phyloP scores from a whole-genome alignment of 768 basidiomycete species.

The Suillus variegatus region DNA sequence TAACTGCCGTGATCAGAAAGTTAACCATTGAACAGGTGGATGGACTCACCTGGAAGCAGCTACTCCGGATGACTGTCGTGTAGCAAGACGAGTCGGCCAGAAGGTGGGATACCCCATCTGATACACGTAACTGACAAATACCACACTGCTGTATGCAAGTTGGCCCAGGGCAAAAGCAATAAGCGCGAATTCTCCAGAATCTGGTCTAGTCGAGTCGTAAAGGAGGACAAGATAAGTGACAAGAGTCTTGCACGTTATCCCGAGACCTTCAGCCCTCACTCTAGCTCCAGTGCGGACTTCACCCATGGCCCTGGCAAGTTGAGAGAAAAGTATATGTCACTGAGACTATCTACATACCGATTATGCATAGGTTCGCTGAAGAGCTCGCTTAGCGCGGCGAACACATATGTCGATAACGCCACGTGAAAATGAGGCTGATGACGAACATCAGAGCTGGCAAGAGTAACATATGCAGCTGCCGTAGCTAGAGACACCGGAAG shows the following conservation, averaged over 20 bases:
- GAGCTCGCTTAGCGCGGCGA: constrained; percentile 77
- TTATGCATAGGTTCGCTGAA: constrained; percentile 84
- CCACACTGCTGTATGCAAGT: constrained; percentile 61
- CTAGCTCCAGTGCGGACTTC: constrained; percentile 69
- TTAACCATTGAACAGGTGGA: not conserved
- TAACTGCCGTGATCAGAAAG: not conserved
- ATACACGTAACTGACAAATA: constrained; percentile 57
- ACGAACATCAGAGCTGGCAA: constrained; percentile 53
- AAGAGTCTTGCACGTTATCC: constrained; percentile 72
- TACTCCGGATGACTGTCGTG: constrained; percentile 14
- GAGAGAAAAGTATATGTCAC: constrained; percentile 8
- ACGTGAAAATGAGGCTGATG: constrained; percentile 64
- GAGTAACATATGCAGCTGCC: constrained; percentile 51
- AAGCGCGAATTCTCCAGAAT: constrained; percentile 54
- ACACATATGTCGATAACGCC: constrained; percentile 69
- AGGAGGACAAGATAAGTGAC: constrained; percentile 69
- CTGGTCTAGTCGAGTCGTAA: constrained; percentile 38
- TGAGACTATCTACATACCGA: constrained; percentile 38
- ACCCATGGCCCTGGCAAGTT: constrained; percentile 59
- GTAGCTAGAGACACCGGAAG: constrained; percentile 60
- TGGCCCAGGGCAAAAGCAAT: constrained; percentile 89
- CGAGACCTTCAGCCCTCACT: constrained; percentile 84
- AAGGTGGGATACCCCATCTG: constrained; percentile 38
- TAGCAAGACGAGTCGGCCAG: constrained; percentile 32
- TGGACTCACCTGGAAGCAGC: constrained; percentile 20